phyloP scores from a whole-genome alignment of 306 rosid genomes.

The Begonia peltatifolia region DNA sequence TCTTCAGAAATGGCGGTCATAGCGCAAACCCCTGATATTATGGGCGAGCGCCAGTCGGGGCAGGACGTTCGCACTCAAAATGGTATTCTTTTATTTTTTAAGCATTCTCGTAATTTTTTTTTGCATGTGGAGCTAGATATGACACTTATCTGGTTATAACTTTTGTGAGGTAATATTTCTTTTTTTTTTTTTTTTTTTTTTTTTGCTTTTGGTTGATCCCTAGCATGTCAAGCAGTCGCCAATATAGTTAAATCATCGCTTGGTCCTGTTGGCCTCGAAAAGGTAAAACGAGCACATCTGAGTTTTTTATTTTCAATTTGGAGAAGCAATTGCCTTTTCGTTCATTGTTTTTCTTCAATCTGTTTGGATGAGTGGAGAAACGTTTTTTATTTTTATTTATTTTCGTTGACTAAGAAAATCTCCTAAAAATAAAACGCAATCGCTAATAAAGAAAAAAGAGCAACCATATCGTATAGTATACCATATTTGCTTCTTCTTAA shows the following conservation, averaged over 20 bases:
- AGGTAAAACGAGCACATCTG: constrained; percentile 24
- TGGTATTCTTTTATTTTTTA: constrained; percentile 24
- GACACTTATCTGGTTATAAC: not conserved
- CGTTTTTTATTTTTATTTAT: too few relatives aligned
- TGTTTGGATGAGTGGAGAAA: too few relatives aligned
- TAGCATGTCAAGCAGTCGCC: constrained; percentile 82
- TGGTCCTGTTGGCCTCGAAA: constrained; percentile 98
- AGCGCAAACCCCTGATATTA: constrained; percentile 57
- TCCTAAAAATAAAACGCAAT: too few relatives aligned
- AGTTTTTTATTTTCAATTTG: too few relatives aligned
- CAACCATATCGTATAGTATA: too few relatives aligned
- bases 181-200: too few relatives aligned
- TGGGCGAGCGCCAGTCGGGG: constrained; percentile 88
- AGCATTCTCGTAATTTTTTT: not conserved
- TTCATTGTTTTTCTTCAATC: too few relatives aligned
- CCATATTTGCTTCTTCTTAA: too few relatives aligned
- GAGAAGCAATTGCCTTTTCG: too few relatives aligned
- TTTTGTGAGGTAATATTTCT: too few relatives aligned
- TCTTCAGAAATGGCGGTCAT: constrained; percentile 31
- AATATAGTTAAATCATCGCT: constrained; percentile 86
- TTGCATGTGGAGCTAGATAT: not conserved
- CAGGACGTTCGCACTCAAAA: constrained; percentile 97
- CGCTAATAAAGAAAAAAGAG: too few relatives aligned
- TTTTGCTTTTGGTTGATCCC: constrained; percentile 7
- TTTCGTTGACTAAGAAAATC: too few relatives aligned